Conservation (phyloP, 1,139 yeast species). For the Diutina ranongensis region DNA sequence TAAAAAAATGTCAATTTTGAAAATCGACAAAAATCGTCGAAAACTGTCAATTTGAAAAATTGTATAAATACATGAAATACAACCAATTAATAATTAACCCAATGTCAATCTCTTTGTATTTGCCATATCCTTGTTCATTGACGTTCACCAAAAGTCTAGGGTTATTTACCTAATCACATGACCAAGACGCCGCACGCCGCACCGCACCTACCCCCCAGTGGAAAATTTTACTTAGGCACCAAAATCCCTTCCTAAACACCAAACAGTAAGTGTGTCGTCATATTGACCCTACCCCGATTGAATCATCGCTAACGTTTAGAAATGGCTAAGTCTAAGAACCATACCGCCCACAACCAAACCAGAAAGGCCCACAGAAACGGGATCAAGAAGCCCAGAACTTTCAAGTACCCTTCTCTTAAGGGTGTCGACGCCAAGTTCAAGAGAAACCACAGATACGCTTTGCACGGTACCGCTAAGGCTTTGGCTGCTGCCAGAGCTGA, state of each 20-base stretch:
- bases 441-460: conserved; percentile 99
- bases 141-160: too few relatives aligned
- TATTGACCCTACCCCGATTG: background rate
- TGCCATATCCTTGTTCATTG: too few relatives aligned
- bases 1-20: too few relatives aligned
- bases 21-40: too few relatives aligned
- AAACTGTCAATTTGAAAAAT: too few relatives aligned
- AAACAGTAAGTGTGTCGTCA: conserved; percentile 1
- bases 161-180: background rate
- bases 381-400: conserved; percentile 97
- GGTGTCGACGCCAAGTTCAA: conserved; percentile 99
- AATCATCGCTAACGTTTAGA: conserved; percentile 9
- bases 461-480: conserved; percentile 94
- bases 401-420: conserved; percentile 96
- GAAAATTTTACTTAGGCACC: conserved; percentile 3
- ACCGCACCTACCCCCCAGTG: conserved; percentile 1
- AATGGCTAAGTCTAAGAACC: conserved; percentile 99
- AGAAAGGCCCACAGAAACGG: conserved; percentile 99
- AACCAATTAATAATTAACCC: too few relatives aligned
- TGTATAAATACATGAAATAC: too few relatives aligned
- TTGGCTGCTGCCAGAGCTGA: conserved; percentile 35
- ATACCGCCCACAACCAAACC: conserved; percentile 99
- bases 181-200: background rate
- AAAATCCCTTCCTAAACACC: background rate
- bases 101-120: too few relatives aligned